phyloP scores from a whole-genome alignment of 2,329 filamentous ascomycete species.

The Neonectria neomacrospora region DNA sequence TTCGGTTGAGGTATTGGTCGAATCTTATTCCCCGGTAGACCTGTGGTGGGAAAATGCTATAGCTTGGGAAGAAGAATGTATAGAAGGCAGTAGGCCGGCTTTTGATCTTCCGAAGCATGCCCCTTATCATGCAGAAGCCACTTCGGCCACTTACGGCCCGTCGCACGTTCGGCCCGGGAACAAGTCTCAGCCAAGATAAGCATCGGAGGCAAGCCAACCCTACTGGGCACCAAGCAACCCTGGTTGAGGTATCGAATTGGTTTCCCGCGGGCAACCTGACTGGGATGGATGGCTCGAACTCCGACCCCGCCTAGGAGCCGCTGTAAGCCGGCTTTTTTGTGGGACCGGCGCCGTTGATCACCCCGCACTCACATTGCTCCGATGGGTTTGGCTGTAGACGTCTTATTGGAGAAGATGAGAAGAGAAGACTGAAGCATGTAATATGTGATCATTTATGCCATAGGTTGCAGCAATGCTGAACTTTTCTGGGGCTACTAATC shows the following conservation, averaged over 20 bases:
- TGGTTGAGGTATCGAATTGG: background rate
- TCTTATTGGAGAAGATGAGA: background rate
- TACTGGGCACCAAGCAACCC: background rate
- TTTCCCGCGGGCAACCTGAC: constrained; percentile 20
- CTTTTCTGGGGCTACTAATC: background rate
- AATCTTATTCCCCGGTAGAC: background rate
- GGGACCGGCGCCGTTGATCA: constrained; percentile 16
- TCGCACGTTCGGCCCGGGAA: constrained; percentile 4
- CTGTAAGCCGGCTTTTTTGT: constrained; percentile 8
- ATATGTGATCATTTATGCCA: background rate
- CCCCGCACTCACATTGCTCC: constrained; percentile 1
- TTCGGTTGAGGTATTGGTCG: background rate
- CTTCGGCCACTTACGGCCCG: constrained; percentile 14
- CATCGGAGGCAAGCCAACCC: background rate
- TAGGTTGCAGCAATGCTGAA: background rate
- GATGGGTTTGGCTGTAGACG: background rate
- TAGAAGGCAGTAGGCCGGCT: background rate
- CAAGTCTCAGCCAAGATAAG: background rate
- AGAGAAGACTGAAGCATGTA: background rate
- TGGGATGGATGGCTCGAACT: constrained; percentile 10
- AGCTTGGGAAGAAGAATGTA: background rate
- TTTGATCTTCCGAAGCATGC: background rate
- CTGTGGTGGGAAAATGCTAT: background rate
- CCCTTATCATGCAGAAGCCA: constrained; percentile 16
- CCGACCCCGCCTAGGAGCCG: background rate